Conservation (phyloP, 139 green algal species). For the Chlorella sp. region DNA sequence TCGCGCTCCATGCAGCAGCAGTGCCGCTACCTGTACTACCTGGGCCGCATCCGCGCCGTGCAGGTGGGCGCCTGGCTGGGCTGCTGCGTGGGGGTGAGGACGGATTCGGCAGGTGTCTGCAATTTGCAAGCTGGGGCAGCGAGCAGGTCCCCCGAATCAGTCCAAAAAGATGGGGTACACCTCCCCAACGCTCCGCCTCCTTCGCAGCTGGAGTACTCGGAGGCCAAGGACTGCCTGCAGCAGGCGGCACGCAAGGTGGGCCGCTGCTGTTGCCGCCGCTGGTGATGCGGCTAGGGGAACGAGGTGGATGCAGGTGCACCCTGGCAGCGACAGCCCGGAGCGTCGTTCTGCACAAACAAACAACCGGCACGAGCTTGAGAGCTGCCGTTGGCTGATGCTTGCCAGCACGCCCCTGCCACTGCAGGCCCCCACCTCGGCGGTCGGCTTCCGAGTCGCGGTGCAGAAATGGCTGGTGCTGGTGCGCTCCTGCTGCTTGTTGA, state of each 20-base stretch:
- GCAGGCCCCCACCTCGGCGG: constrained; percentile 71
- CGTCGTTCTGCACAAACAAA: no score
- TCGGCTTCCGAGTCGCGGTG: constrained; percentile 87
- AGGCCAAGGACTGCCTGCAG: constrained; percentile 94
- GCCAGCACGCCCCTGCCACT: neutral
- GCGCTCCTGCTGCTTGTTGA: neutral
- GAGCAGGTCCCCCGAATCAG: no score
- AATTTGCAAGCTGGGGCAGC: no score
- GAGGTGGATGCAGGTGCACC: no score
- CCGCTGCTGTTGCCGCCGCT: no score
- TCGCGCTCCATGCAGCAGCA: constrained; percentile 85
- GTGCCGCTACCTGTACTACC: constrained; percentile 95
- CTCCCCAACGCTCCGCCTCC: neutral
- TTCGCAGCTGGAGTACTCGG: constrained; percentile 94
- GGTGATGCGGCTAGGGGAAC: no score
- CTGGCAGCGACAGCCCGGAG: no score
- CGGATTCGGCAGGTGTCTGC: neutral
- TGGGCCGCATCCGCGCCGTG: constrained; percentile 93
- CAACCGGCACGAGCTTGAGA: no score
- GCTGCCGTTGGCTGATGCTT: no score
- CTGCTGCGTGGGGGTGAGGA: neutral
- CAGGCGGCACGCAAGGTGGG: constrained; percentile 83
- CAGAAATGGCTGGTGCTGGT: constrained; percentile 95
- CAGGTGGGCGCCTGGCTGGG: constrained; percentile 13
- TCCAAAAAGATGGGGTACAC: no score